Conservation (phyloP, 768 basidiomycete species). For the Suillus clintonianus region DNA sequence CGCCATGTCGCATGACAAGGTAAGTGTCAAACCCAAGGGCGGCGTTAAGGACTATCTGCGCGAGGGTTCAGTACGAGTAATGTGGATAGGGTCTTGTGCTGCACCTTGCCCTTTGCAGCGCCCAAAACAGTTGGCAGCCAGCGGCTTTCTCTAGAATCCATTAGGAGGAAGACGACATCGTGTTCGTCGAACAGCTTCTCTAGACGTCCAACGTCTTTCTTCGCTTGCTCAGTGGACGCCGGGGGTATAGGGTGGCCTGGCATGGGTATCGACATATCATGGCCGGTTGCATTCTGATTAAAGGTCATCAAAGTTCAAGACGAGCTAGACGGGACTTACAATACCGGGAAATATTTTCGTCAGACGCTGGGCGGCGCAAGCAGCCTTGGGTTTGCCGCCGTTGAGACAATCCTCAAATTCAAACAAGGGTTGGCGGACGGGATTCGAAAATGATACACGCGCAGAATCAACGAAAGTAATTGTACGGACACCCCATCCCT, state of each 20-base stretch:
- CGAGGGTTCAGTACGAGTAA: not conserved
- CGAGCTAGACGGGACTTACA: slow-evolving; percentile 48
- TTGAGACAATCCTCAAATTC: slow-evolving; percentile 91
- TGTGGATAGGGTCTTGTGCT: not conserved
- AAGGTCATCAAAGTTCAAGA: not conserved
- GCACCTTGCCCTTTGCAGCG: slow-evolving; percentile 81
- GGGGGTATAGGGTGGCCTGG: slow-evolving; percentile 91
- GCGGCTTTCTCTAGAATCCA: slow-evolving; percentile 97
- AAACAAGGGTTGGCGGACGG: slow-evolving; percentile 95
- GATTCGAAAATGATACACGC: slow-evolving; percentile 94
- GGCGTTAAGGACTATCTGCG: slow-evolving; percentile 87
- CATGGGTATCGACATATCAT: slow-evolving; percentile 89
- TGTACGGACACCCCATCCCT: slow-evolving; percentile 96
- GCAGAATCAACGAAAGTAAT: slow-evolving; percentile 94
- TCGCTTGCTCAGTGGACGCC: slow-evolving; percentile 52
- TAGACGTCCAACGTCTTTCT: slow-evolving; percentile 69
- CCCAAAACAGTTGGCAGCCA: slow-evolving; percentile 95
- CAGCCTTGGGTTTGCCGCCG: slow-evolving; percentile 93
- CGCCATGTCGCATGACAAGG: slow-evolving; percentile 95
- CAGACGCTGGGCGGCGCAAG: slow-evolving; percentile 81
- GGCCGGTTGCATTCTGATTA: slow-evolving; percentile 75
- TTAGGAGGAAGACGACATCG: slow-evolving; percentile 89
- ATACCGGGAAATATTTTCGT: slow-evolving; percentile 93
- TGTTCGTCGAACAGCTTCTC: slow-evolving; percentile 81
- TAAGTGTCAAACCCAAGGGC: slow-evolving; percentile 96